phyloP scores from a whole-genome alignment of 2,329 filamentous ascomycete species.

The Aspergillus hiratsukae region DNA sequence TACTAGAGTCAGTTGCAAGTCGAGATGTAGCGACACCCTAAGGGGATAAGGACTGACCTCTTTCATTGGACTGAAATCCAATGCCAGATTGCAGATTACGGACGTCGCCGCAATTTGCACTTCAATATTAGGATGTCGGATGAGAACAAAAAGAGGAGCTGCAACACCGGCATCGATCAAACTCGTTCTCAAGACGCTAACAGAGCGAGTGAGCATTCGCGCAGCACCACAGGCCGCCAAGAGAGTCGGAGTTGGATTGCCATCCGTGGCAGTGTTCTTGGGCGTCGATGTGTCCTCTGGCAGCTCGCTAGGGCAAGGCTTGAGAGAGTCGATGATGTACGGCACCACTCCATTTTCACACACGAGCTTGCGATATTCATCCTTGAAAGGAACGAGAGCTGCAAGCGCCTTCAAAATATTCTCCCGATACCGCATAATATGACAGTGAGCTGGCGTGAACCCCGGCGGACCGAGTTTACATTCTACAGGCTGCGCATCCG shows the following conservation, averaged over 20 bases:
- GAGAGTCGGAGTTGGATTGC: constrained; percentile 74
- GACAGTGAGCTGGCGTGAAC: constrained; percentile 56
- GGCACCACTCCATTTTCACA: constrained; percentile 76
- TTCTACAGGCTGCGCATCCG: constrained; percentile 27
- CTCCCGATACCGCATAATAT: constrained; percentile 73
- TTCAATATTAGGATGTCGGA: constrained; percentile 69
- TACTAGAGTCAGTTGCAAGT: constrained; percentile 33
- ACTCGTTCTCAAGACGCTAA: constrained; percentile 77
- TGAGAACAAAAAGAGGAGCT: constrained; percentile 68
- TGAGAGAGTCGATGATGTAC: constrained; percentile 79
- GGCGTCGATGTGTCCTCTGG: constrained; percentile 23
- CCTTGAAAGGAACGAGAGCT: constrained; percentile 75
- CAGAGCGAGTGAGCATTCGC: constrained; percentile 76
- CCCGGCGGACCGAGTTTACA: constrained; percentile 58
- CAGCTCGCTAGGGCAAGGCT: constrained; percentile 44
- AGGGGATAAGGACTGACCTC: constrained; percentile 55
- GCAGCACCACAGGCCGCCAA: constrained; percentile 80
- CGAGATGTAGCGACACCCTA: not conserved
- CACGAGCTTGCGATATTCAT: constrained; percentile 76
- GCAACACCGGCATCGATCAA: constrained; percentile 82
- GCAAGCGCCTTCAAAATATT: constrained; percentile 72
- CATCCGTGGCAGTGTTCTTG: constrained; percentile 51
- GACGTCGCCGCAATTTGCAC: constrained; percentile 83
- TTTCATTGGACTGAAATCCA: constrained; percentile 88
- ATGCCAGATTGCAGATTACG: constrained; percentile 76